Conservation (phyloP, 2,329 filamentous ascomycete genomes). For the Fusarium sp. region DNA sequence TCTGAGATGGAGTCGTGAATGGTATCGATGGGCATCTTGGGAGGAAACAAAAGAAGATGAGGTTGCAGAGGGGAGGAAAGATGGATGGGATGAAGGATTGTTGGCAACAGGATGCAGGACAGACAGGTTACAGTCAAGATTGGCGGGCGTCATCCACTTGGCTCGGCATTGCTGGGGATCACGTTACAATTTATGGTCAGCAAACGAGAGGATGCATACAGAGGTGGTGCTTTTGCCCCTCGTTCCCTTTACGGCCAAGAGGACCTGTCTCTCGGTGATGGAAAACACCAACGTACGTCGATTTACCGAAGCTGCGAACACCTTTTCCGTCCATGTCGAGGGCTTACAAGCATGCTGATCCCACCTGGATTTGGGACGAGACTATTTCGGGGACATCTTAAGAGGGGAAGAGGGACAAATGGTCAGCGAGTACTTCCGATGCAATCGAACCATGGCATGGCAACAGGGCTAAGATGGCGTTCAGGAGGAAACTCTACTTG, state of each 20-base stretch:
- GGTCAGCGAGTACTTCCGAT: conserved; percentile 25
- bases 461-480: conserved; percentile 1
- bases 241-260: conserved; percentile 24
- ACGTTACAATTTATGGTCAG: conserved; percentile 44
- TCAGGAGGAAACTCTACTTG: not conserved
- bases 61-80: not conserved
- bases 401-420: conserved; percentile 7
- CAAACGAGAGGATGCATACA: conserved; percentile 14
- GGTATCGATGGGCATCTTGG: conserved; percentile 47
- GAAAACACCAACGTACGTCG: conserved; percentile 16
- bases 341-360: conserved; percentile 25
- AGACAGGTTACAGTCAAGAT: conserved; percentile 23
- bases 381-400: not conserved
- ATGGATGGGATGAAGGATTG: conserved; percentile 8
- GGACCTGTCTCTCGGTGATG: conserved; percentile 21
- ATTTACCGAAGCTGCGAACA: conserved; percentile 16
- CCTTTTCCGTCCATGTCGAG: not conserved
- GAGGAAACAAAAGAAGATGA: not conserved
- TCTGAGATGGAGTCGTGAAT: conserved; percentile 51
- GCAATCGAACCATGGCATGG: conserved; percentile 32
- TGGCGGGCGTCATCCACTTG: conserved; percentile 24
- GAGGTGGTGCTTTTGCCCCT: conserved; percentile 20
- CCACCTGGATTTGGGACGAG: conserved; percentile 15
- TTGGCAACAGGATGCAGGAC: conserved; percentile 18
- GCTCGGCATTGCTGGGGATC: conserved; percentile 33